Conservation (phyloP, 345 rosid species). For the Citrus sinensis region DNA sequence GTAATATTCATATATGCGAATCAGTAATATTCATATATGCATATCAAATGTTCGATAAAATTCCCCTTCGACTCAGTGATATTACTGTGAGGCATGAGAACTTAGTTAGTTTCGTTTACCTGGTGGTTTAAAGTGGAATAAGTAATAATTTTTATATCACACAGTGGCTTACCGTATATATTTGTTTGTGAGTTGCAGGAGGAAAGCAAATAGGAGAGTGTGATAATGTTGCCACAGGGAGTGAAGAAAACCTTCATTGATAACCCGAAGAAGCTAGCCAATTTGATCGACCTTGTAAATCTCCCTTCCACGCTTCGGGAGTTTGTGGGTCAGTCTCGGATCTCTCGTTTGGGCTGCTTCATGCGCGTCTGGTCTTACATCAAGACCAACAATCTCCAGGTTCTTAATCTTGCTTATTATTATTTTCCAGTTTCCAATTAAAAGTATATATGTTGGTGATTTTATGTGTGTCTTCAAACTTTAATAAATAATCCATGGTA, state of each 20-base stretch:
- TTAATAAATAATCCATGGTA: not conserved
- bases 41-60: conserved; percentile 29
- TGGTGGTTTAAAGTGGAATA: too few species aligned
- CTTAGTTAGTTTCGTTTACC: not conserved
- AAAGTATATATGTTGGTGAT: not conserved
- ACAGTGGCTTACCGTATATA: not conserved
- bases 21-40: not conserved
- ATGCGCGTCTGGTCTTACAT: conserved; percentile 87
- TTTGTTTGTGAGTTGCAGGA: not conserved
- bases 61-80: conserved; percentile 6
- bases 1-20: rapidly evolving
- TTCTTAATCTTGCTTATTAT: conserved; percentile 12
- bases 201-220: conserved; percentile 12
- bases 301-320: conserved; percentile 80
- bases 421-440: not conserved
- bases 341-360: conserved; percentile 88
- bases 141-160: not conserved
- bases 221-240: conserved; percentile 65
- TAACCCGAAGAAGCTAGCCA: conserved; percentile 80
- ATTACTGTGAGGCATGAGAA: too few species aligned
- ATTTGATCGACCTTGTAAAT: conserved; percentile 83
- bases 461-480: not conserved
- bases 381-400: conserved; percentile 89
- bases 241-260: conserved; percentile 65
- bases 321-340: conserved; percentile 88